Evolutionary conservation across 768 basidiomycete species (phyloP), one percentile per base, ranked within the genome.

Genomic region (Trametes maxima): DNA sequence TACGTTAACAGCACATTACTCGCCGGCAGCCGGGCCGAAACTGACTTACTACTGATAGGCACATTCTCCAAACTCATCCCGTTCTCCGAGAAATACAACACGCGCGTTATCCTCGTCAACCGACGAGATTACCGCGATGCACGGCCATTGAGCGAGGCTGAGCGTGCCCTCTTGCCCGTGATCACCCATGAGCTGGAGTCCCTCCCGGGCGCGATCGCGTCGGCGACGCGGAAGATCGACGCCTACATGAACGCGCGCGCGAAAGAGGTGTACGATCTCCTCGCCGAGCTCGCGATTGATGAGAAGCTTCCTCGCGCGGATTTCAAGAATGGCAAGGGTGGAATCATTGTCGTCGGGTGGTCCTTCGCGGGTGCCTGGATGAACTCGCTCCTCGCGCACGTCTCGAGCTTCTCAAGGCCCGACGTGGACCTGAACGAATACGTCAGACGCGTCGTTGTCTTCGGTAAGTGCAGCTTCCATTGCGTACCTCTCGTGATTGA

Each of bases 41-140:
- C 35, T 6, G 21, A 14, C 24, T 8, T 50, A 0, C 11, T 50
- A 0, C n/a, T 21, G 25, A 16, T 40, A 59, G 57, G 46, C 11
- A 56, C 28, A 5, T 65, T 43, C 40, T 39, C 37, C 36, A 64
- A 39, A 37, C 39, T 60, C 16, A 25, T 60, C 10, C 52, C 59
- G 8, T 21, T 49, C 24, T 59, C 69, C 1, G 25, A 51, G 5
- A 47, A 54, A 19, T 52, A 61, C 44, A 62, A 64, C n/a, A 40
- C 62, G 0, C 66, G 69, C 10, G 37, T 69, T 17, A 47, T 70
- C 22, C 42, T 58, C 13, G 39, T 69, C 11, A 70, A 66, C 49
- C 62, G 66, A 8, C 66, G 68, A 1, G 69, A 66, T 51, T 70
- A 69, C 43, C 66, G 62, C 3, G 63, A 63, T 3, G 59, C 66